Percentiles rank a stretch among this genome's conserved stretches.
Evolutionary conservation across 345 rosid species (phyloP).

Genomic region (Linum usitatissimum): DNA sequence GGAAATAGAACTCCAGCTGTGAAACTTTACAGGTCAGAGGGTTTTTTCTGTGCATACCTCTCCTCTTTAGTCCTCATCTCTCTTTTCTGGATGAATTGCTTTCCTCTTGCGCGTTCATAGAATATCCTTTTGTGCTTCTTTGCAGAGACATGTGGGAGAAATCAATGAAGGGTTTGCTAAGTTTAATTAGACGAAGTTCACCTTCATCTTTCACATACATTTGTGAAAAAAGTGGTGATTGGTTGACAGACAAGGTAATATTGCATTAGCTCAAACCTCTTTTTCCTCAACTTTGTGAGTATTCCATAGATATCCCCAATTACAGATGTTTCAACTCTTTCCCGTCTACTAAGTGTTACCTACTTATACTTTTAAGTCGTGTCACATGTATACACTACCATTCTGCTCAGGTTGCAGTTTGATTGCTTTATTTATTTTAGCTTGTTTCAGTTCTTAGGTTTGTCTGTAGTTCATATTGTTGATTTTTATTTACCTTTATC

Average conservation of each 20-base stretch:
- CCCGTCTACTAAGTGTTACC: background rate
- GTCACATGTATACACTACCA: no score
- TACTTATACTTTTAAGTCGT: no score
- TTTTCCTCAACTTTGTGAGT: background rate
- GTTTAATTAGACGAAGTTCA: slow-evolving; percentile 14
- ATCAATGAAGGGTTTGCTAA: slow-evolving; percentile 19
- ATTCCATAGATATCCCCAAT: background rate
- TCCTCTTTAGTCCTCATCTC: background rate
- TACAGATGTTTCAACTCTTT: background rate
- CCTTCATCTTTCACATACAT: slow-evolving; percentile 18
- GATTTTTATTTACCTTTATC: background rate
- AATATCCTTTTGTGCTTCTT: background rate
- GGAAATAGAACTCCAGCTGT: slow-evolving; percentile 2
- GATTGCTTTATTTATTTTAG: background rate
- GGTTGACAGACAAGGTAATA: slow-evolving; percentile 15
- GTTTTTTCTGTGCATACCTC: background rate
- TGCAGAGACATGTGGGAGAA: slow-evolving; percentile 21
- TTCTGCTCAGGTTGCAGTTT: background rate
- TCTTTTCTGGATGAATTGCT: background rate
- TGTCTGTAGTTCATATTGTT: background rate
- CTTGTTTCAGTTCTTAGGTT: no score
- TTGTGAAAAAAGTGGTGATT: slow-evolving; percentile 16
- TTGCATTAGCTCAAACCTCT: background rate
- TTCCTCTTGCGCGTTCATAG: background rate
- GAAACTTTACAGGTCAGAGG: slow-evolving; percentile 6